Base-by-base conservation (phyloP, 2,329 filamentous ascomycete species). In the Gnomoniopsis smithogilvyi region DNA sequence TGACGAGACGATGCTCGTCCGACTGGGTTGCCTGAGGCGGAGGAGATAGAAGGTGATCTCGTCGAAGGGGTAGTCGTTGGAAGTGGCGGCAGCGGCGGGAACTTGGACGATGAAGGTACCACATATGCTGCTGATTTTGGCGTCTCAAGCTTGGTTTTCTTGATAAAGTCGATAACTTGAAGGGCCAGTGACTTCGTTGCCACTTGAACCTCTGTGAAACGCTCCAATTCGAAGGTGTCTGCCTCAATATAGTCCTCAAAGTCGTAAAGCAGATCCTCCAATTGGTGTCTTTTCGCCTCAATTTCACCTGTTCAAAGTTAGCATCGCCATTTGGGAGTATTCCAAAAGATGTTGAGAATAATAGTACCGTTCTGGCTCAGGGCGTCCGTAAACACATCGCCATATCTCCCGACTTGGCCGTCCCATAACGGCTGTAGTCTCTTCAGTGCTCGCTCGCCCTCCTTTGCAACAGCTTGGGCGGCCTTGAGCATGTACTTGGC, bases 161-260 rank as follows among this genome's bases (percentile, higher is more conserved):
- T 72, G 33, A 73, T 70, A 12, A 69, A 69, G 53, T 76, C 73
- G 56, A 76, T 63, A 1, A 73, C 66, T 34, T 73, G 68, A n/a
- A 78, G 67, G 22, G 76, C 76, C 49, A 78, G 72, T 0, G 72
- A 61, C 57, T 74, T 76, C 2, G 74, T 73, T 0, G 75, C 73
- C 0, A 72, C 65, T 55, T 77, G 75, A 6, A 78, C 63, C 19
- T 73, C 70, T 1, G 67, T 59, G 54, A 75, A 78, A 58, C 68
- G 72, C 26, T 65, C 64, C 21, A 65, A 62, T 11, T 74, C 71
- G 56, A 76, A 78, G 4, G 72, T 68, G 49, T 73, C 72, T 6
- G 68, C 62, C 26, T 75, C 70, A 30, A 72, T 71, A 57, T 71
- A 77, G 65, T 78, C 76, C 45, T 78, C 76, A 47, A 78, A 72